Evolutionary conservation across 345 rosid species (phyloP).

Genomic region (Ceriops zippeliana): DNA sequence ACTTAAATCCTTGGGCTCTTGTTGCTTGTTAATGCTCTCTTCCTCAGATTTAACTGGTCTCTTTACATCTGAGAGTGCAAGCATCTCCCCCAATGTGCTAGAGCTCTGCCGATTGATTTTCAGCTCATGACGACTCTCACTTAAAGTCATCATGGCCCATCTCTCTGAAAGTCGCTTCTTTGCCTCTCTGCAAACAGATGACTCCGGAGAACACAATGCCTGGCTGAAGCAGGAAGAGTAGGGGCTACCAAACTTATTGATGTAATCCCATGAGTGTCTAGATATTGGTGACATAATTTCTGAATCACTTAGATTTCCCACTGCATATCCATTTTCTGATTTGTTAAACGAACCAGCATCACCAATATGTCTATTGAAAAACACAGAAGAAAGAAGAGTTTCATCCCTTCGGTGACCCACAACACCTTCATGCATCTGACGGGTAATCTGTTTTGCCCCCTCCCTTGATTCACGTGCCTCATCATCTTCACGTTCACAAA

Average conservation of each 20-base stretch:
- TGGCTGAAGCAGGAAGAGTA: conserved; percentile 66
- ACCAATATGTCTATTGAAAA: conserved; percentile 76
- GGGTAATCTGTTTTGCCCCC: conserved; percentile 55
- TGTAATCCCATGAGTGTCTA: conserved; percentile 87
- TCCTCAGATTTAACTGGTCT: conserved; percentile 37
- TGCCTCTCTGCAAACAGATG: conserved; percentile 80
- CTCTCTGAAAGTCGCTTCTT: conserved; percentile 82
- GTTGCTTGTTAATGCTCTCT: conserved; percentile 34
- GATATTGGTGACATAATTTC: conserved; percentile 73
- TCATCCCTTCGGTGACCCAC: conserved; percentile 68
- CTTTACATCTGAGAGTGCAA: conserved; percentile 67
- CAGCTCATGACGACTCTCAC: conserved; percentile 52
- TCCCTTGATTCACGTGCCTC: conserved; percentile 56
- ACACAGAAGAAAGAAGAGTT: conserved; percentile 72
- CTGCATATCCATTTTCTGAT: conserved; percentile 55
- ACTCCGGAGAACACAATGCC: conserved; percentile 78
- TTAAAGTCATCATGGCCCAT: conserved; percentile 88
- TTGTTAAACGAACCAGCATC: conserved; percentile 83
- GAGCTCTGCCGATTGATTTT: conserved; percentile 52
- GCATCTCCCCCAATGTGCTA: conserved; percentile 92
- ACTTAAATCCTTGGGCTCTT: conserved; percentile 41
- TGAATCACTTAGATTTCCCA: conserved; percentile 64
- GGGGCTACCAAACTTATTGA: conserved; percentile 65
- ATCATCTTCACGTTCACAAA: conserved; percentile 47
- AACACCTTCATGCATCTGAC: conserved; percentile 46